phyloP scores from a whole-genome alignment of 164 flowering plant species.

The Liquidambar formosana region DNA sequence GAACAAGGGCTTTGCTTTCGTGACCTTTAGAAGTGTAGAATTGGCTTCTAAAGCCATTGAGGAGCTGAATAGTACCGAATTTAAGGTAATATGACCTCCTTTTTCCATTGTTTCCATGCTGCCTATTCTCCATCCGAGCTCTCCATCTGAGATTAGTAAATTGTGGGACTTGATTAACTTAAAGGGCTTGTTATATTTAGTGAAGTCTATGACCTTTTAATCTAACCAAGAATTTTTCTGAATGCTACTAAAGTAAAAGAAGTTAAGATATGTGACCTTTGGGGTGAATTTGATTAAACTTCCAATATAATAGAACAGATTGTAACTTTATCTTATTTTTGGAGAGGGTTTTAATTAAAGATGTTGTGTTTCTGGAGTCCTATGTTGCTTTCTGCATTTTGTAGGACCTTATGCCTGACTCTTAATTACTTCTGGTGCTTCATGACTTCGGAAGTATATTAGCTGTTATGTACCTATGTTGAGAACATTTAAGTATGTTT shows the following conservation, averaged over 20 bases:
- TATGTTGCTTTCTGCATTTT: no score
- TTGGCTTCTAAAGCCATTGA: constrained; percentile 79
- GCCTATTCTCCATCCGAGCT: background rate
- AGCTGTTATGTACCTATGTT: no score
- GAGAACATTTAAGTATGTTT: no score
- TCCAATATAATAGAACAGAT: no score
- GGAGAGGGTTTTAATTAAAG: no score
- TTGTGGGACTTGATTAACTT: background rate
- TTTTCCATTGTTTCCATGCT: background rate
- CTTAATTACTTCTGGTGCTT: no score
- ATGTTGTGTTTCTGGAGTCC: no score
- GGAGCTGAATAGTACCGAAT: constrained; percentile 57
- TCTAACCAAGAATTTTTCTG: background rate
- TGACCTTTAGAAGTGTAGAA: constrained; percentile 68
- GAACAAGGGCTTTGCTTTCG: constrained; percentile 90
- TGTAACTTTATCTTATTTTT: no score
- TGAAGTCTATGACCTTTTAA: background rate
- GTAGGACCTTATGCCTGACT: no score
- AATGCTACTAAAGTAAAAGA: background rate
- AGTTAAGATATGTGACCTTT: background rate
- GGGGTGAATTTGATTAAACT: no score
- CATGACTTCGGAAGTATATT: no score
- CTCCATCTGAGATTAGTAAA: background rate
- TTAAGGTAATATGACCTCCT: constrained; percentile 53
- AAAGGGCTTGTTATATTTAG: background rate